These are phyloP conservation scores for Pelargonium myrrhifolium DNA, from an alignment of 441 rosid genomes.

Conservation along the genomic window DNA sequence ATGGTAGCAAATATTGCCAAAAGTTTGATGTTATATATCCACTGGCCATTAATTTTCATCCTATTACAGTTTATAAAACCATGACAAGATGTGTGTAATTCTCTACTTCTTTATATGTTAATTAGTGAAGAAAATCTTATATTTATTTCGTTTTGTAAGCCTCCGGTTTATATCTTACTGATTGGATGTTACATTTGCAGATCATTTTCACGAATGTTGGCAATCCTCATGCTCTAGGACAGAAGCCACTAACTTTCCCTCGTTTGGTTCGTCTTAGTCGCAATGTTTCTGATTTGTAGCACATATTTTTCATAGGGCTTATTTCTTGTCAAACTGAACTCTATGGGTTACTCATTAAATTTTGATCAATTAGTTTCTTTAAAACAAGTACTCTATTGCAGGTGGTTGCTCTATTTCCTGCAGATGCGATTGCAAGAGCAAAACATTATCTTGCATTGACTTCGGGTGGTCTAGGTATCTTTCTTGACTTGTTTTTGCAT, in stretches of 20 bases:
- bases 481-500: slow-evolving; percentile 2
- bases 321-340: neutral
- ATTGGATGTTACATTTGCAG: slow-evolving; percentile 33
- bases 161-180: slow-evolving; percentile 4
- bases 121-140: too few species aligned
- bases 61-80: too few species aligned
- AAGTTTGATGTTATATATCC: too few species aligned
- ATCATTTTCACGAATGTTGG: slow-evolving; percentile 96
- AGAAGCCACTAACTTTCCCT: slow-evolving; percentile 86
- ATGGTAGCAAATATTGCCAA: too few species aligned
- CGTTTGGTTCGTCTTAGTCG: slow-evolving; percentile 50
- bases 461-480: slow-evolving; percentile 82
- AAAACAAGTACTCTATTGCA: slow-evolving; percentile 26
- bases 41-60: too few species aligned
- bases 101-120: too few species aligned
- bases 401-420: slow-evolving; percentile 91
- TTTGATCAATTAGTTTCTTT: slow-evolving; percentile 14
- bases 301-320: neutral
- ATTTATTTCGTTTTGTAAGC: neutral
- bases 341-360: slow-evolving; percentile 13
- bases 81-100: too few species aligned
- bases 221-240: slow-evolving; percentile 95
- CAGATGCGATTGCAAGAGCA: slow-evolving; percentile 93
- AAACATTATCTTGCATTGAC: slow-evolving; percentile 79
- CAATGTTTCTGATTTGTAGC: slow-evolving; percentile 5